Evolutionary conservation across 768 basidiomycete species (phyloP), one percentile per base, ranked within the genome.

Genomic region (Tulasnella sp.): DNA sequence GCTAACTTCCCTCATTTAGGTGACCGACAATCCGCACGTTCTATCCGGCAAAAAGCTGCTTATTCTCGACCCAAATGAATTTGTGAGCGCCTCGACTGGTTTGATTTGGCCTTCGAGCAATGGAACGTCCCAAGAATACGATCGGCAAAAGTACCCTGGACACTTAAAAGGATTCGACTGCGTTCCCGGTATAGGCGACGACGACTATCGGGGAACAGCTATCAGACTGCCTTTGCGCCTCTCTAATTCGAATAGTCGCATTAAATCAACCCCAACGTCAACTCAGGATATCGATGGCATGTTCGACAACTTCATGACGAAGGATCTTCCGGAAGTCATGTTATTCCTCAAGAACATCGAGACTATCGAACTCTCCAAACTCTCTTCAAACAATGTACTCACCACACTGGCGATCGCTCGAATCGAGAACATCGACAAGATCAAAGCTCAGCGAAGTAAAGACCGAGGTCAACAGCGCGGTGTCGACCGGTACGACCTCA

Each of bases 151-250:
- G 12, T 75, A 75, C 37, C 74, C n/a, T 75, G 74, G 40, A 24
- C 76, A 77, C 58, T 60, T 77, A 11, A 22, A 11, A 40, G 40
- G 42, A 28, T 77, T 77, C n/a, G 22, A 54, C 28, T 77, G 42
- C 41, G 76, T 77, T 24, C 50, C 54, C 16, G 46, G 24, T 40
- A 48, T 24, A n/a, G 14, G 37, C 46, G 22, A 34, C 31, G 28
- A 60, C 24, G 40, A 22, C 8, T 88, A 82, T 4, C 60, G 42
- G n/a, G 89, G 89, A 0, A 87, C 90, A 1, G 83, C 89, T 72
- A 87, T 90, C 48, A 86, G 90, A 1, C 87, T 90, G 24, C 90
- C 90, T 0, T 83, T 91, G 18, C 86, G 90, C 11, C 84, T 82
- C 8, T 74, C 80, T 7, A 75, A 83, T 3, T 82, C 83, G 14